Evolutionary conservation across 108 stramenopile species (phyloP).

Genomic region (Fragilariopsis cylindrus): DNA sequence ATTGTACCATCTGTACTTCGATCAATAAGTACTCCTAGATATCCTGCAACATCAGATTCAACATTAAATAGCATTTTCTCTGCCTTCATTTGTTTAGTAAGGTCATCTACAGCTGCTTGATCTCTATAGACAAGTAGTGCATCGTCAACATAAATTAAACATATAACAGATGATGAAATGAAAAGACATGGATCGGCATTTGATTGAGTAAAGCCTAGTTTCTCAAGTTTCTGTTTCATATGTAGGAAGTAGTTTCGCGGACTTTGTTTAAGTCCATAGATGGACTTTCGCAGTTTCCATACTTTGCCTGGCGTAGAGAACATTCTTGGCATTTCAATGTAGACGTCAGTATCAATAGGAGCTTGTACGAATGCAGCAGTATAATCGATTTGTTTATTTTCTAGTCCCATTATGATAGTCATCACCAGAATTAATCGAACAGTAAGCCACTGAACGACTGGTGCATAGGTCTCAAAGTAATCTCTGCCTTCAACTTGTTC

Average conservation of each 20-base stretch:
- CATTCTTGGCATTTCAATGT: background rate
- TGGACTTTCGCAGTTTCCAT: slow-evolving; percentile 25
- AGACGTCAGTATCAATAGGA: slow-evolving; percentile 4
- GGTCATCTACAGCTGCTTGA: slow-evolving; percentile 13
- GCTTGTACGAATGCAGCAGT: slow-evolving; percentile 58
- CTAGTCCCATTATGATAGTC: slow-evolving; percentile 28
- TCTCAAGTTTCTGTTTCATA: slow-evolving; percentile 19
- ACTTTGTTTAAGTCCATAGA: slow-evolving; percentile 37
- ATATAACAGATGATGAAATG: slow-evolving; percentile 27
- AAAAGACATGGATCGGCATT: slow-evolving; percentile 47
- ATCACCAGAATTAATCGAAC: slow-evolving; percentile 41
- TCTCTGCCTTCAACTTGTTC: slow-evolving; percentile 60
- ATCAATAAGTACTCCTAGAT: slow-evolving; percentile 45
- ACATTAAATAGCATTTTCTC: slow-evolving; percentile 4
- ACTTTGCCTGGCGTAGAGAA: slow-evolving; percentile 21
- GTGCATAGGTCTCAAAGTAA: slow-evolving; percentile 54
- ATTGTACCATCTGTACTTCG: slow-evolving; percentile 11
- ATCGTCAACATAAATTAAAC: slow-evolving; percentile 25
- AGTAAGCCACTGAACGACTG: slow-evolving; percentile 58
- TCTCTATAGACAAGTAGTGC: slow-evolving; percentile 5
- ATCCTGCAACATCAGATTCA: slow-evolving; percentile 39
- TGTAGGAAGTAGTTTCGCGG: slow-evolving; percentile 35
- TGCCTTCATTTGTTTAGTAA: slow-evolving; percentile 1
- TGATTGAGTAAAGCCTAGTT: slow-evolving; percentile 29
- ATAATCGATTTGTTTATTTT: slow-evolving; percentile 49